Evolutionary conservation across 257 asterid species (phyloP).

Genomic region (Ajuga chamaepitys): DNA sequence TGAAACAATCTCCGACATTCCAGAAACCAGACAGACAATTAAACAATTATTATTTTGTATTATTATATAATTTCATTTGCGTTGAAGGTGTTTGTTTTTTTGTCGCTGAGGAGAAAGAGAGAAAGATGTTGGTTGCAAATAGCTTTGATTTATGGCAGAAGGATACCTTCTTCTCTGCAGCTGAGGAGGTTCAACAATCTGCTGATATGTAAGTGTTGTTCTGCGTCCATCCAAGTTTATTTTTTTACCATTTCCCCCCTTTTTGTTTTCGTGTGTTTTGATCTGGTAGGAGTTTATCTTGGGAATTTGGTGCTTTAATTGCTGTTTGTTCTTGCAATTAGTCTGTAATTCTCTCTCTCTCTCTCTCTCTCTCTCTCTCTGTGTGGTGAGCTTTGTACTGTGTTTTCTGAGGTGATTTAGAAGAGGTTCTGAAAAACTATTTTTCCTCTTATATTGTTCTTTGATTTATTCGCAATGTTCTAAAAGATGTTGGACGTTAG

Average conservation of each 20-base stretch:
- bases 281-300: slow-evolving; percentile 23
- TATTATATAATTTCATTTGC: neutral
- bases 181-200: slow-evolving; percentile 92
- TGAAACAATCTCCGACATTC: slow-evolving; percentile 15
- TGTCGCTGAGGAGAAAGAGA: slow-evolving; percentile 15
- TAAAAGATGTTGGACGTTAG: too few species aligned
- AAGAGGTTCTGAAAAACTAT: neutral
- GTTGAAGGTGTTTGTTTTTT: slow-evolving; percentile 15
- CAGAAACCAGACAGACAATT: neutral
- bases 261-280: slow-evolving; percentile 10
- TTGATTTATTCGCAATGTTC: too few species aligned
- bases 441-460: neutral
- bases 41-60: neutral
- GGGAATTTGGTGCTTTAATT: neutral
- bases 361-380: neutral
- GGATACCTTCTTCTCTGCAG: slow-evolving; percentile 82
- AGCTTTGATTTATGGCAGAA: slow-evolving; percentile 91
- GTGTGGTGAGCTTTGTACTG: slow-evolving; percentile 6
- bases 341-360: neutral
- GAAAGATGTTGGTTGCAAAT: slow-evolving; percentile 67
- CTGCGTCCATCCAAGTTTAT: neutral
- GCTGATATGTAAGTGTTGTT: slow-evolving; percentile 59
- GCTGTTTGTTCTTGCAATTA: slow-evolving; percentile 4
- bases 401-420: slow-evolving; percentile 4
- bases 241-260: neutral